These are phyloP conservation scores for Yamadazyma dendronema DNA, from an alignment of 1,139 yeast genomes.

Conservation along the genomic window DNA sequence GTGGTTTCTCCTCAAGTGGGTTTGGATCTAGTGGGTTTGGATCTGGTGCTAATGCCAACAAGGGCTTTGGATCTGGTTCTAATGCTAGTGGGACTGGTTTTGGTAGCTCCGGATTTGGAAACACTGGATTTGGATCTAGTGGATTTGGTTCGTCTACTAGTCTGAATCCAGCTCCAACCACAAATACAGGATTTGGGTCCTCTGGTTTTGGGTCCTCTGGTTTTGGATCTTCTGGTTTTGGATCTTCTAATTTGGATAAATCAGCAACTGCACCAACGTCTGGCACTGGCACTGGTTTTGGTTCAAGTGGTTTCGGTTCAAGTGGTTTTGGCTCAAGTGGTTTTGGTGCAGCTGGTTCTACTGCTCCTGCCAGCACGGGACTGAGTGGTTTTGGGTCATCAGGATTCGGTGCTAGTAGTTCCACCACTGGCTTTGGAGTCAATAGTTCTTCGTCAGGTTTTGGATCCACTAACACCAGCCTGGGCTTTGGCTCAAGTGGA, in stretches of 20 bases:
- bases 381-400: background rate
- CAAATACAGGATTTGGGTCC: constrained; percentile 6
- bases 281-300: constrained; percentile 4
- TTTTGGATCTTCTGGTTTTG: constrained; percentile 11
- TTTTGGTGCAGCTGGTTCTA: background rate
- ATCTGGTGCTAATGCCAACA: constrained; percentile 5
- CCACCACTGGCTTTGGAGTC: background rate
- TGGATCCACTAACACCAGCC: background rate
- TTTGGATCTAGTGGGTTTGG: constrained; percentile 9
- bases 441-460: background rate
- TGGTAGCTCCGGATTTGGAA: constrained; percentile 9
- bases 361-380: background rate
- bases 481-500: background rate
- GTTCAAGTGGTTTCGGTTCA: constrained; percentile 8
- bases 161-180: background rate
- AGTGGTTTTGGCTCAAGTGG: constrained; percentile 10
- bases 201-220: constrained; percentile 9
- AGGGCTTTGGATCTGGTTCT: constrained; percentile 1
- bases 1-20: too few relatives aligned
- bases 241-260: background rate
- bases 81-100: constrained; percentile 2
- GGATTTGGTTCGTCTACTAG: constrained; percentile 8
- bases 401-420: background rate
- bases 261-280: constrained; percentile 4
- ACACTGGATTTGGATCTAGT: constrained; percentile 6